Conservation (phyloP, 768 basidiomycete species). For the Bullera alba region DNA sequence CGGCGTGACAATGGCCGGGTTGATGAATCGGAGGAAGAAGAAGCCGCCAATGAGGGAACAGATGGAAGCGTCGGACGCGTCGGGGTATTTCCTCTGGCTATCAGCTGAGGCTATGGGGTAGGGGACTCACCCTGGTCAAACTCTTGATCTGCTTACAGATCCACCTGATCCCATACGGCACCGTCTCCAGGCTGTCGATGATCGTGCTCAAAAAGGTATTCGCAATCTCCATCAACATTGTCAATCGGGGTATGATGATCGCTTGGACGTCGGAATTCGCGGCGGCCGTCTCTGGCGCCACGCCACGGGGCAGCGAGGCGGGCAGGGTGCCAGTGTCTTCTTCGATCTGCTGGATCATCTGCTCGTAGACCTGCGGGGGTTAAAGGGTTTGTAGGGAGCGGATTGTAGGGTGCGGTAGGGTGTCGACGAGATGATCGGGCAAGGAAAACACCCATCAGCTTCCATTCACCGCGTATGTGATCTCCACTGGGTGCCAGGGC, state of each 20-base stretch:
- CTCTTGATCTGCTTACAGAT: constrained; percentile 99
- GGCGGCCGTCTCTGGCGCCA: constrained; percentile 87
- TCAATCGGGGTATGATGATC: constrained; percentile 91
- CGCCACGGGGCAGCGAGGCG: constrained; percentile 81
- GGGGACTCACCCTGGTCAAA: constrained; percentile 67
- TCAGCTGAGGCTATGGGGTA: neutral
- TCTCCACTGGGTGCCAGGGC: too few relatives aligned
- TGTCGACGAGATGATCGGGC: too few relatives aligned
- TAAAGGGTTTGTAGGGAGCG: too few relatives aligned
- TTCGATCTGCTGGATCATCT: constrained; percentile 98
- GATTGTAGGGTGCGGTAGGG: too few relatives aligned
- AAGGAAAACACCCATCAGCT: too few relatives aligned
- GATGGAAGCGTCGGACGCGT: constrained; percentile 95
- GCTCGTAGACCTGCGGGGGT: constrained; percentile 83
- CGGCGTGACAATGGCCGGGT: constrained; percentile 96
- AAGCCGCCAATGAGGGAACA: constrained; percentile 98
- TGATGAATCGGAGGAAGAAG: constrained; percentile 99
- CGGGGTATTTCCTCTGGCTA: constrained; percentile 88
- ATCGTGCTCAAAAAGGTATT: constrained; percentile 96
- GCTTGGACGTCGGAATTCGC: constrained; percentile 94
- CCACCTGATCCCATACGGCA: constrained; percentile 98
- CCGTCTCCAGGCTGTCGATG: constrained; percentile 96
- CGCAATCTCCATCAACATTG: constrained; percentile 99
- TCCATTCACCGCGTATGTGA: too few relatives aligned
- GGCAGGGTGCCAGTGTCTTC: constrained; percentile 92